phyloP scores from a whole-genome alignment of 495 filamentous ascomycete species.

The Lichenothelia convexa region DNA sequence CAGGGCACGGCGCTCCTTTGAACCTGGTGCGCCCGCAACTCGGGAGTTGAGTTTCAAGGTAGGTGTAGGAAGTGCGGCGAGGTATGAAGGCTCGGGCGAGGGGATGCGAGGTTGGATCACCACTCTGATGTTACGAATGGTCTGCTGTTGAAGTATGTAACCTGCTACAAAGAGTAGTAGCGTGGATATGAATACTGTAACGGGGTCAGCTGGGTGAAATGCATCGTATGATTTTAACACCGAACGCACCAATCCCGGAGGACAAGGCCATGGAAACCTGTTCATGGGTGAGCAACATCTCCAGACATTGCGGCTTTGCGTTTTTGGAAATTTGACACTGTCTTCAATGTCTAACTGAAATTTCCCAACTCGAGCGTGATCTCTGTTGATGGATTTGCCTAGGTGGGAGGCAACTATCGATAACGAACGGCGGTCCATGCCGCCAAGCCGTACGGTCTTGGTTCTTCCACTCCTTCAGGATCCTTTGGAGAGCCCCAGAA shows the following conservation, averaged over 20 bases:
- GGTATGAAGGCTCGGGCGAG: conserved; percentile 15
- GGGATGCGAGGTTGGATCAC: conserved; percentile 31
- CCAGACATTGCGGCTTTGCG: neutral
- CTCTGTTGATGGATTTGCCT: neutral
- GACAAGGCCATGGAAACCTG: conserved; percentile 25
- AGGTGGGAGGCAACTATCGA: conserved; percentile 9
- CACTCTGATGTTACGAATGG: conserved; percentile 41
- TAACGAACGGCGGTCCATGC: conserved; percentile 1
- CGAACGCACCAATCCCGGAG: conserved; percentile 16
- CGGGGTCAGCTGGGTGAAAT: neutral
- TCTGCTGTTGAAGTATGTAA: conserved; percentile 53
- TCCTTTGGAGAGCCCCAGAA: neutral
- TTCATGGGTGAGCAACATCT: conserved; percentile 21
- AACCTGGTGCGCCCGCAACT: conserved; percentile 1
- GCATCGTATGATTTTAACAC: neutral
- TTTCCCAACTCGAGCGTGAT: no score
- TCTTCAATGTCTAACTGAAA: no score
- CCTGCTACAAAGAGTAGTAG: conserved; percentile 49
- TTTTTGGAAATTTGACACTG: no score
- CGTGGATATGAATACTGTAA: conserved; percentile 36
- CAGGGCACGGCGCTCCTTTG: conserved; percentile 7
- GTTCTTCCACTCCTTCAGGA: no score
- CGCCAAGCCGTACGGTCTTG: neutral
- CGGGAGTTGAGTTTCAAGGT: no score
- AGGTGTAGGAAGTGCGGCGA: no score